A percentile compares a stretch with the other conserved stretches of the same genome.
Evolutionary conservation across 371 early-diverging fungal species (phyloP).

Genomic region (Mortierella sp.): DNA sequence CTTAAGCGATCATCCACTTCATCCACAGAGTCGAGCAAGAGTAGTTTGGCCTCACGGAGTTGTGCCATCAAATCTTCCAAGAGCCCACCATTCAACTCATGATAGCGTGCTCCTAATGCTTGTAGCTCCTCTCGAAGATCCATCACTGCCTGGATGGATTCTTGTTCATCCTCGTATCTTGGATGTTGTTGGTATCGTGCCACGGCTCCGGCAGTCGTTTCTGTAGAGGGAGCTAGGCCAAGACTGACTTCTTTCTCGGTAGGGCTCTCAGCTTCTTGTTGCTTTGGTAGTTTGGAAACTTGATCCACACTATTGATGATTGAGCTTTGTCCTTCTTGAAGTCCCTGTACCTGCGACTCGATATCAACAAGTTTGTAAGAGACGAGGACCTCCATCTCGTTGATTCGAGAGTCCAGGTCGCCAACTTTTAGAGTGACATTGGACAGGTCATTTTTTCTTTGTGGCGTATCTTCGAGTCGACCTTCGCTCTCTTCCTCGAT

Average conservation of each 20-base stretch:
- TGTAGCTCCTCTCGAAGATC: conserved; percentile 37
- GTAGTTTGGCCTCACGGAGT: conserved; percentile 28
- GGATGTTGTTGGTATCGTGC: background rate
- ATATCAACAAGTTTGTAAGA: conserved; percentile 35
- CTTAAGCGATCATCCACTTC: conserved; percentile 14
- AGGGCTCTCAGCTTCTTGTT: background rate
- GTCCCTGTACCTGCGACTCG: conserved; percentile 40
- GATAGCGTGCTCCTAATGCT: conserved; percentile 27
- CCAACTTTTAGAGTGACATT: conserved; percentile 16
- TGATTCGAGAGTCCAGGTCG: conserved; percentile 30
- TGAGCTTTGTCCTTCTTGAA: conserved; percentile 9
- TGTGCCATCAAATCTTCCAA: conserved; percentile 34
- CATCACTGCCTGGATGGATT: conserved; percentile 10
- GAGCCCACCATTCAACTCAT: conserved; percentile 39
- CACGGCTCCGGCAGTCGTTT: background rate
- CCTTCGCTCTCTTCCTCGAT: no score
- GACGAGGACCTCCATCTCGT: conserved; percentile 35
- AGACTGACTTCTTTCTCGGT: background rate
- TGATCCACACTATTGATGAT: conserved; percentile 2
- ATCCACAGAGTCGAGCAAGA: conserved; percentile 20
- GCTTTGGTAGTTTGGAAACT: background rate
- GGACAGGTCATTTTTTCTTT: no score
- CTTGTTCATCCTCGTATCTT: background rate
- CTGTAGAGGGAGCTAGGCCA: no score
- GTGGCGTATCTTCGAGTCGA: no score